phyloP scores from a whole-genome alignment of 768 basidiomycete species.

The Asterophora lycoperdoides region DNA sequence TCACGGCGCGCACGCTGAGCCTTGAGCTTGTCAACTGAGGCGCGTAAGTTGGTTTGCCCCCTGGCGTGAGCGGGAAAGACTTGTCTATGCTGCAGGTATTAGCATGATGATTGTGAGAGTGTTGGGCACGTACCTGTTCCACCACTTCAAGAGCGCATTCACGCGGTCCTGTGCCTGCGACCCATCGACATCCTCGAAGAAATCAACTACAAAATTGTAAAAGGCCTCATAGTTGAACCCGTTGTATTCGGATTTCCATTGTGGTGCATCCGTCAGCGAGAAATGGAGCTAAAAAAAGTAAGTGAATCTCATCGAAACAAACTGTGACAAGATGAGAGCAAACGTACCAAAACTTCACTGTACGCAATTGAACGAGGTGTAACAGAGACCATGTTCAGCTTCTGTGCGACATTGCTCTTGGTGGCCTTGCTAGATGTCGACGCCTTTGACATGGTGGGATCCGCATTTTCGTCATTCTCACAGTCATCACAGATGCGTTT shows the following conservation, averaged over 20 bases:
- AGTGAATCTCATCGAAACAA: background rate
- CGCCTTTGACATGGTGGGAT: background rate
- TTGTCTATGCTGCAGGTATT: too few relatives aligned
- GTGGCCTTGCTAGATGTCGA: background rate
- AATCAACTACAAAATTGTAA: conserved; percentile 24
- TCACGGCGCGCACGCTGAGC: too few relatives aligned
- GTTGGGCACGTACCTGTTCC: conserved; percentile 13
- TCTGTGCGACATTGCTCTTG: conserved; percentile 8
- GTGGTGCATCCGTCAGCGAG: conserved; percentile 15
- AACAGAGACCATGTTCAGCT: conserved; percentile 16
- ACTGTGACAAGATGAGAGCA: background rate
- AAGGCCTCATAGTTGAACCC: conserved; percentile 18
- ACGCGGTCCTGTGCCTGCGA: background rate
- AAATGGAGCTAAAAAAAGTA: conserved; percentile 17
- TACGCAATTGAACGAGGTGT: conserved; percentile 27
- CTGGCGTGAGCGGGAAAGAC: too few relatives aligned
- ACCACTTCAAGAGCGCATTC: conserved; percentile 10
- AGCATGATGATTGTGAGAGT: background rate
- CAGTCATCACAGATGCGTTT: background rate
- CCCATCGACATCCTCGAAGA: conserved; percentile 17
- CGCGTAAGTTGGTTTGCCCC: too few relatives aligned
- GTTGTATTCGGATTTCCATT: conserved; percentile 17
- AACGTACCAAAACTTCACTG: conserved; percentile 24
- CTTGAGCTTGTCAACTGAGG: too few relatives aligned
- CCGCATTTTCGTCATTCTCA: conserved; percentile 11